Evolutionary conservation across 2,329 filamentous ascomycete genomes (phyloP).

Genomic region (Emergomyces orientalis): DNA sequence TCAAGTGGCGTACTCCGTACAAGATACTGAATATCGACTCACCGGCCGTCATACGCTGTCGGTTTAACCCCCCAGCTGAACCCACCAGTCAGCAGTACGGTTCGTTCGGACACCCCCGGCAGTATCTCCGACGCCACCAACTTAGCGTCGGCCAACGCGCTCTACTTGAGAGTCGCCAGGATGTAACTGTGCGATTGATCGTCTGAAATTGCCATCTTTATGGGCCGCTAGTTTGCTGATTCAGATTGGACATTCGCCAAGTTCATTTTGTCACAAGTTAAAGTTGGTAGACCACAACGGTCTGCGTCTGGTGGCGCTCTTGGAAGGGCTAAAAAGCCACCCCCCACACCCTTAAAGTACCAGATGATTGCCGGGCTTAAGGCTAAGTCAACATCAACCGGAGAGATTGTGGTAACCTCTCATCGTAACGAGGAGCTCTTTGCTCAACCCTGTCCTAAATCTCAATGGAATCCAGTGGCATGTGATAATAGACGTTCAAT

Average conservation of each 20-base stretch:
- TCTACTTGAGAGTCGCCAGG: background rate
- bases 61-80: background rate
- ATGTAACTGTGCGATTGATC: background rate
- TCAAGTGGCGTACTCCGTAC: background rate
- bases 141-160: background rate
- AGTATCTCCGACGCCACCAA: background rate
- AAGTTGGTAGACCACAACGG: background rate
- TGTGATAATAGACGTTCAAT: background rate
- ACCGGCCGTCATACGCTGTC: too few species aligned
- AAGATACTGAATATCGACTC: background rate
- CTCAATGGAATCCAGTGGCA: background rate
- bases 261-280: background rate
- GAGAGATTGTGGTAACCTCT: background rate
- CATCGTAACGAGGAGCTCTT: background rate
- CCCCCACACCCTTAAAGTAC: background rate
- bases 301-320: background rate
- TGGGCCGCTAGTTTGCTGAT: background rate
- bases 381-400: background rate
- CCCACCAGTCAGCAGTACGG: background rate
- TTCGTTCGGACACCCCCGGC: background rate
- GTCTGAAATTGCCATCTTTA: slow-evolving; percentile 1
- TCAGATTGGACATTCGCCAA: background rate
- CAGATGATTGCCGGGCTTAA: background rate
- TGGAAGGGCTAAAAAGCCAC: background rate
- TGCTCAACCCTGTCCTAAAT: background rate